Evolutionary conservation across 2,329 filamentous ascomycete species (phyloP).

Genomic region (Colletotrichum sp.): DNA sequence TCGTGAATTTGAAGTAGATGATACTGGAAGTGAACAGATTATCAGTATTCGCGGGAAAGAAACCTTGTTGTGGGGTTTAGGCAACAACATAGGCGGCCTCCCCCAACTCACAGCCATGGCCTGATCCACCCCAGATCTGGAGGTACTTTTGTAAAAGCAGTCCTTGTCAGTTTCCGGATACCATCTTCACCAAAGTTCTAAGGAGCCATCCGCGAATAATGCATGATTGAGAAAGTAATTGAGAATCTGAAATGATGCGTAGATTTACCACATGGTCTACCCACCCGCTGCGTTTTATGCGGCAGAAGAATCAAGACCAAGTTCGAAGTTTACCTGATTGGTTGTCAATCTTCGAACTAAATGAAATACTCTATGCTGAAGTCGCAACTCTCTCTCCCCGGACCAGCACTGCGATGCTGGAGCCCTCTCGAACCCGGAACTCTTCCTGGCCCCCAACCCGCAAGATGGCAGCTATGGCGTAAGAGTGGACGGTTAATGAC

Average conservation of each 20-base stretch:
- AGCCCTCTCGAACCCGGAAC: constrained; percentile 55
- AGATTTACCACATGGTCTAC: not conserved
- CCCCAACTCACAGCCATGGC: not conserved
- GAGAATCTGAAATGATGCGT: not conserved
- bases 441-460: constrained; percentile 45
- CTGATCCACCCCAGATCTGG: not conserved
- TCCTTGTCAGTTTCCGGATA: too few relatives aligned
- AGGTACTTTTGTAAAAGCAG: not conserved
- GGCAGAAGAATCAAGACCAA: not conserved
- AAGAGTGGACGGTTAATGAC: constrained; percentile 57
- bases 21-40: not conserved
- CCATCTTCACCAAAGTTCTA: too few relatives aligned
- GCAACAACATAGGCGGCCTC: not conserved
- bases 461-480: constrained; percentile 48
- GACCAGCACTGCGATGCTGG: constrained; percentile 61
- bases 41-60: not conserved
- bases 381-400: constrained; percentile 34
- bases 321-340: not conserved
- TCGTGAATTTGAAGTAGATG: not conserved
- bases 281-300: not conserved
- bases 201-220: not conserved
- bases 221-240: too few relatives aligned
- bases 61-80: not conserved
- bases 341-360: not conserved
- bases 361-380: not conserved